Evolutionary conservation across 2,329 filamentous ascomycete species (phyloP).

Genomic region (Davidsoniella virescens): DNA sequence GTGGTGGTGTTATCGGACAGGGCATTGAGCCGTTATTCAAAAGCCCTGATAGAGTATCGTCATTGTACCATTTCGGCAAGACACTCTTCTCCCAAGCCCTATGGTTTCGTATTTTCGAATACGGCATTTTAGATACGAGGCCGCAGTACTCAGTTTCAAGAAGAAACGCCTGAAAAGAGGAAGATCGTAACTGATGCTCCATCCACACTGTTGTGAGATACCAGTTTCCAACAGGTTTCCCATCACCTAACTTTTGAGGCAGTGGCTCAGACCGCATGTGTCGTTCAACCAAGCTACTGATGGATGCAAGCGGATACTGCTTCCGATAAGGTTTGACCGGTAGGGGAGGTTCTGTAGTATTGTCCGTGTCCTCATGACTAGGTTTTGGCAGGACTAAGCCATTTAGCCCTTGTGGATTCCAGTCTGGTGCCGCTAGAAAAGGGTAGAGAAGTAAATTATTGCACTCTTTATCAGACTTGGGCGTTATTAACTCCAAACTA

Average conservation of each 20-base stretch:
- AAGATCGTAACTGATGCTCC: constrained; percentile 7
- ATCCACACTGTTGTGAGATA: not conserved
- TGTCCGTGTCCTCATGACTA: not conserved
- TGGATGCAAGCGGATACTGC: not conserved
- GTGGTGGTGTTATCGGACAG: too few species aligned
- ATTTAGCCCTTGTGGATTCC: not conserved
- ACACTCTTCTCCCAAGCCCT: constrained; percentile 27
- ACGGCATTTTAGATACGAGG: not conserved
- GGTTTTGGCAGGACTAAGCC: not conserved
- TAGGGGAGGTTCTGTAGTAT: not conserved
- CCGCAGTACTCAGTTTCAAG: not conserved
- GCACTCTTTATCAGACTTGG: not conserved
- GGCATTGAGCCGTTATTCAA: not conserved
- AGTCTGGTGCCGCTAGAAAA: constrained; percentile 6
- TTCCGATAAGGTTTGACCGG: not conserved
- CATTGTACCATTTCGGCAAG: constrained; percentile 25
- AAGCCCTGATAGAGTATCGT: constrained; percentile 17
- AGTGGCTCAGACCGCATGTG: not conserved
- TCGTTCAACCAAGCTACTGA: not conserved
- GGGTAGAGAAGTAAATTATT: not conserved
- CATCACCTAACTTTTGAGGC: not conserved
- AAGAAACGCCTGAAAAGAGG: constrained; percentile 1
- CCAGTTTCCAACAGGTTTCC: constrained; percentile 4
- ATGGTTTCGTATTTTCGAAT: not conserved
- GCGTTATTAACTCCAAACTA: not conserved